phyloP scores from a whole-genome alignment of 768 basidiomycete genomes.

The Udeniomyces megalosporus region DNA sequence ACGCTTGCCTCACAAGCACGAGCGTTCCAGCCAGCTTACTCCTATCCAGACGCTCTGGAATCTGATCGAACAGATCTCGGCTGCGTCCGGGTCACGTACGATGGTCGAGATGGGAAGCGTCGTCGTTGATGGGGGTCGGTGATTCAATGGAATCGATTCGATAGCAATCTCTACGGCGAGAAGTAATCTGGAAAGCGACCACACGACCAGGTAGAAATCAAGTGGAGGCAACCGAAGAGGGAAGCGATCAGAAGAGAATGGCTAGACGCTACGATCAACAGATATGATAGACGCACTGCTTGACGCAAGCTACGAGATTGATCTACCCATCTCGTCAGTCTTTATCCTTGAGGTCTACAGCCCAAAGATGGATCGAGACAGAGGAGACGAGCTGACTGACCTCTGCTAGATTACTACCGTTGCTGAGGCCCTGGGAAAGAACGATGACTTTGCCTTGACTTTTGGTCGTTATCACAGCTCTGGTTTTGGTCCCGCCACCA shows the following conservation, averaged over 20 bases:
- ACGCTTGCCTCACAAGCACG: background rate
- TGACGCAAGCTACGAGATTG: no score
- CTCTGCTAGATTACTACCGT: conserved; percentile 5
- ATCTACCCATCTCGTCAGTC: background rate
- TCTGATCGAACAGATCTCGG: background rate
- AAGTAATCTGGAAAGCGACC: background rate
- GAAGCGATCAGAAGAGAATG: no score
- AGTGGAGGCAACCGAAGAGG: no score
- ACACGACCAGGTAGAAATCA: no score
- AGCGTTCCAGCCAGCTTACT: background rate
- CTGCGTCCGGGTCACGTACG: no score
- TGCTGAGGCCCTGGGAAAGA: background rate
- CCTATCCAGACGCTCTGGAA: background rate
- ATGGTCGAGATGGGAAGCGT: background rate
- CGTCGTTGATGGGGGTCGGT: background rate
- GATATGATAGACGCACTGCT: background rate
- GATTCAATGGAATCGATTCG: background rate
- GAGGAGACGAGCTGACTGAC: background rate
- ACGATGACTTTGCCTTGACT: background rate
- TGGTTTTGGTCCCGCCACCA: conserved; percentile 10
- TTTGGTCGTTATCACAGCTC: conserved; percentile 2
- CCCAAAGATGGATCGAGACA: no score
- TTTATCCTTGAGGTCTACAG: background rate
- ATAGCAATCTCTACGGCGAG: background rate
- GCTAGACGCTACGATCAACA: background rate